Evolutionary conservation across 2,329 filamentous ascomycete genomes (phyloP), one percentile per base, ranked within the genome.

Genomic region (Leptographium radiaticola): DNA sequence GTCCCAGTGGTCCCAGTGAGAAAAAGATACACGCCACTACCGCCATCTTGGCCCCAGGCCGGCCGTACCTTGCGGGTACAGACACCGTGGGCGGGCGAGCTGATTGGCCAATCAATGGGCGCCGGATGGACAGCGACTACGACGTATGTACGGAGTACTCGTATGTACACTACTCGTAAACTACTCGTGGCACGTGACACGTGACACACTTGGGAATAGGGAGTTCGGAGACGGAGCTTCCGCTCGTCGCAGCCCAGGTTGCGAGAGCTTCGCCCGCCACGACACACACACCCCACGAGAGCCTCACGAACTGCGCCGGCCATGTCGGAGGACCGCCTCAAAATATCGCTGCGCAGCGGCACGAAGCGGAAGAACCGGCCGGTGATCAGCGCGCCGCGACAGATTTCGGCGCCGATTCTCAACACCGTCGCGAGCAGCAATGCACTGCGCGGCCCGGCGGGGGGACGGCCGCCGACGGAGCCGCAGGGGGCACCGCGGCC

Each of bases 261-360:
- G 18, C n/a, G 48, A 50, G 20, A 31, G 34, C 34, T 36, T 9
- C 34, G 34, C 34, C 34, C 34, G 34, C 9, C 34, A 36, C 34
- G 39, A 42, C 15, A 39, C 15, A 42, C 39, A 42, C 15, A 42
- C n/a, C 15, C 2, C 39, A 5, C 7, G 10, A 42, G 36, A 39
- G 36, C 16, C 36, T 39, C 25, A 25, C 25, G 16, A 11, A 39
- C 6, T 39, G 25, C 25, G 25, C 25, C 16, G 25, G 25, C 55
- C 60, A 84, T 84, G 80, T 81, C 79, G 15, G 79, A 83, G 60
- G 78, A 81, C 61, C 72, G 75, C 59, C 75, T 72, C 65, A 80
- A 77, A 67, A 78, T 81, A 60, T 84, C 81, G 55, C 74, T 85
- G 54, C 74, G 81, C 42, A 82, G 73, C 65, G 78, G 77, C 33